Base-by-base conservation (phyloP, 768 basidiomycete genomes). In the Brasilioporus rufonigricans region DNA sequence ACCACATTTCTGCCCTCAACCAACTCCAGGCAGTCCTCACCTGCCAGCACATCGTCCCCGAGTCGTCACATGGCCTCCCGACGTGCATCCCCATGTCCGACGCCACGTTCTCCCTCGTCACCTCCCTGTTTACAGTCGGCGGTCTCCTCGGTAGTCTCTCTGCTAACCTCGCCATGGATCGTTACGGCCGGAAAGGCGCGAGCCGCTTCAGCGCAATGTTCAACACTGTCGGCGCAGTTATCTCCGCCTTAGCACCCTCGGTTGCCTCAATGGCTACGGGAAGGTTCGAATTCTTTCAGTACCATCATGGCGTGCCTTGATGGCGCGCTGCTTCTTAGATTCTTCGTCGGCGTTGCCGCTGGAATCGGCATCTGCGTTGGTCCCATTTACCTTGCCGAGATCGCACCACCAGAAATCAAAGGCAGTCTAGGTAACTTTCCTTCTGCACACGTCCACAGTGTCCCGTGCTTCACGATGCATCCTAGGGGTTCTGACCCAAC, bases 1-100 rank as follows among this genome's bases (percentile, higher is more conserved):
- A 89, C 70, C 92, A 96, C 69, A 91, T 93, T 39, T 90, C 93
- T 2, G 87, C 87, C 16, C 80, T 98, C 55, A 98, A 98, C 69
- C 93, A 94, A 67, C 85, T 95, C 24, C 85, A 91, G 65, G 80
- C 80, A 5, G 83, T 87, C 40, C 67, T 94, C 53, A 91, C 88
- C 4, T 96, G 93, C 74, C 79, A 80, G 48, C 61, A 67, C 31
- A 51, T 51, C 10, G 19, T 54, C 26, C 52, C 59, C 1, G n/a
- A 4, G 23, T 48, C 48, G 1, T 57, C 65, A 44, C 69, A 74
- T 62, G 74, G 73, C 11, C 73, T 91, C 10, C 82, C 89, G 3
- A 77, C 83, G 33, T 96, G 94, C 73, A 85, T 96, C 31, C 81
- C 81, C 6, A 89, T 97, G 85, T 82, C 83, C 31, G 77, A 89